Percentiles rank a stretch among this genome's conserved stretches.
Evolutionary conservation across 2,329 filamentous ascomycete genomes (phyloP).

Genomic region (Apiospora sp.): DNA sequence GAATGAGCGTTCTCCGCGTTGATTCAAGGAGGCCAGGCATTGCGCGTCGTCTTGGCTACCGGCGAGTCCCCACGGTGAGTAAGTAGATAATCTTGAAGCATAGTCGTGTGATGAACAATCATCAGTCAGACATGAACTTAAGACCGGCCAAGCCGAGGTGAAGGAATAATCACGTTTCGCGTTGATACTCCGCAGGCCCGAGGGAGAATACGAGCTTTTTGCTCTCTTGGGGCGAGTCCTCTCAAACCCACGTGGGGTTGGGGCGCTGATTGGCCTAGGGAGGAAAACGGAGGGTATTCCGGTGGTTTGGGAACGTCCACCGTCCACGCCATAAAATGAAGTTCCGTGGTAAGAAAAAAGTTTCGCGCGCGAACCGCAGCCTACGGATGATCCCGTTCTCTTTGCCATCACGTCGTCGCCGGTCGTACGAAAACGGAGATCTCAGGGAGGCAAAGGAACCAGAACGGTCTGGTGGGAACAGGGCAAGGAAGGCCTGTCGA

Average conservation of each 20-base stretch:
- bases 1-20: background rate
- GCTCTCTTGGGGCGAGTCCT: background rate
- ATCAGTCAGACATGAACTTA: background rate
- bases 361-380: background rate
- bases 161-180: background rate
- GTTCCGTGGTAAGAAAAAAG: background rate
- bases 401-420: background rate
- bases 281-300: background rate
- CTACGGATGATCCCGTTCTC: background rate
- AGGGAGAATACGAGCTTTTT: background rate
- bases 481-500: background rate
- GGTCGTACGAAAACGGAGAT: background rate
- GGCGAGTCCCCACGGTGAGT: background rate
- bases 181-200: background rate
- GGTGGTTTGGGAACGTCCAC: background rate
- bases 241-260: background rate
- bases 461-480: background rate
- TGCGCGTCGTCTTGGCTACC: background rate
- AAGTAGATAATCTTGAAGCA: background rate
- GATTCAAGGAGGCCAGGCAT: background rate
- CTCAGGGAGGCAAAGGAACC: background rate
- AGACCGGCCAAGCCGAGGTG: background rate
- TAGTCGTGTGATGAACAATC: background rate
- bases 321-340: background rate
- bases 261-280: background rate